phyloP scores from a whole-genome alignment of 148 eudicot species.

The Spergularia bocconei region DNA sequence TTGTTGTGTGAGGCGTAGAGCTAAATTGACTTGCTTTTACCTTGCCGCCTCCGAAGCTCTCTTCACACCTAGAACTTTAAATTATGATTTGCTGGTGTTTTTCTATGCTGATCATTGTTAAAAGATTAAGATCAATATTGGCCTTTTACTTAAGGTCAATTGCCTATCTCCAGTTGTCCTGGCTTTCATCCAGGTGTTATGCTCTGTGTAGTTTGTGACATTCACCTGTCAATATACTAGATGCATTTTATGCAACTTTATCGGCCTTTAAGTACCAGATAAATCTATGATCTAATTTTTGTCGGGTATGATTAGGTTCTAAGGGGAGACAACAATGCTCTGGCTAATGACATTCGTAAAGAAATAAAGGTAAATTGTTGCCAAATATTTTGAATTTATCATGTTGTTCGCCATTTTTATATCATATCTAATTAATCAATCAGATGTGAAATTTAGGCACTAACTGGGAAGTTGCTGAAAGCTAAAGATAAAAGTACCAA shows the following conservation, averaged over 20 bases:
- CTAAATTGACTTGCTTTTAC: slow-evolving; percentile 2
- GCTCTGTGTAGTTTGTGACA: not conserved
- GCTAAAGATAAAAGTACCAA: slow-evolving; percentile 82
- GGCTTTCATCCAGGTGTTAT: not conserved
- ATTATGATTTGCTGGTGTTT: not conserved
- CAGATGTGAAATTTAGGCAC: slow-evolving; percentile 48
- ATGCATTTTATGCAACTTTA: slow-evolving; percentile 6
- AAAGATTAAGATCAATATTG: not conserved
- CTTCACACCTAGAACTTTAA: not conserved
- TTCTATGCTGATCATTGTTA: slow-evolving; percentile 2
- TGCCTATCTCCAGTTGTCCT: not conserved
- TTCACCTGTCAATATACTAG: not conserved
- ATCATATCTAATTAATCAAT: slow-evolving; percentile 18
- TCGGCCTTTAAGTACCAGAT: not conserved
- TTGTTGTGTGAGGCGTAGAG: too few species aligned
- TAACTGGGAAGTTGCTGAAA: slow-evolving; percentile 84
- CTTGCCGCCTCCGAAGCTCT: not conserved
- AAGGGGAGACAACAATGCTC: slow-evolving; percentile 87
- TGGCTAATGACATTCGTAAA: slow-evolving; percentile 90
- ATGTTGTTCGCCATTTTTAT: slow-evolving; percentile 5
- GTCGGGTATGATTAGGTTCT: slow-evolving; percentile 53
- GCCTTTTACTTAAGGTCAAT: not conserved
- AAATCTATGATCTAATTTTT: slow-evolving; percentile 3
- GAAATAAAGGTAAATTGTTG: slow-evolving; percentile 71
- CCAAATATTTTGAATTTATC: not conserved